Evolutionary conservation across 345 rosid species (phyloP), one percentile per base, ranked within the genome.

Genomic region (Syzygium aqueum): DNA sequence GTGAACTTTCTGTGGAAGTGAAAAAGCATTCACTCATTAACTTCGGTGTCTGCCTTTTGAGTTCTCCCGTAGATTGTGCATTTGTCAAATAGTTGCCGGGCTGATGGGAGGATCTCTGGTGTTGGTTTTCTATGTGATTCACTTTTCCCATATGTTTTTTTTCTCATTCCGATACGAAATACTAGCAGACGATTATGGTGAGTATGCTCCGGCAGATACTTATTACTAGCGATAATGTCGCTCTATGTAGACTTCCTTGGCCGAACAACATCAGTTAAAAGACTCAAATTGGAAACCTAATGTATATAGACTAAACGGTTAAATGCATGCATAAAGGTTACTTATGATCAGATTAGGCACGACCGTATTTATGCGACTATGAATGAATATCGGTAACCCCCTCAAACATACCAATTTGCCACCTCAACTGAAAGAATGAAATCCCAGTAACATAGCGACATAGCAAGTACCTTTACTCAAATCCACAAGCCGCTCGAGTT

Each of bases 401-500:
- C 57, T 84, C 27, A 84, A 84, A 84, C 57, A 84, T 63, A 2
- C 40, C 19, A 77, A 23, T 50, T 28, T 28, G 61, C 46, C 61
- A 19, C 21, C 12, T 53, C 27, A 30, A 84, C 57, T 52, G 65
- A 84, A 84, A 53, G 7, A 84, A 53, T 19, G 3, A 53, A 84
- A 84, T 28, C 61, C 56, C 43, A 84, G 28, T 11, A 22, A 52
- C 6, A 51, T 5, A 3, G 13, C 21, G 27, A 54, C 53, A 86
- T 63, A 85, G 56, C 54, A 8, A 73, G 85, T 89, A 97, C 99
- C 99, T 95, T 94, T 94, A 86, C 95, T 94, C 85, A 91, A 92
- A 91, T 93, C 94, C 67, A 92, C 12, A 77, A 90, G 89, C 53
- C 91, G 91, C 86, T 94, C 93, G 25, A 96, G 87, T 84, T 98